Conservation (phyloP, 306 rosid species). For the Cucumis cinereus region DNA sequence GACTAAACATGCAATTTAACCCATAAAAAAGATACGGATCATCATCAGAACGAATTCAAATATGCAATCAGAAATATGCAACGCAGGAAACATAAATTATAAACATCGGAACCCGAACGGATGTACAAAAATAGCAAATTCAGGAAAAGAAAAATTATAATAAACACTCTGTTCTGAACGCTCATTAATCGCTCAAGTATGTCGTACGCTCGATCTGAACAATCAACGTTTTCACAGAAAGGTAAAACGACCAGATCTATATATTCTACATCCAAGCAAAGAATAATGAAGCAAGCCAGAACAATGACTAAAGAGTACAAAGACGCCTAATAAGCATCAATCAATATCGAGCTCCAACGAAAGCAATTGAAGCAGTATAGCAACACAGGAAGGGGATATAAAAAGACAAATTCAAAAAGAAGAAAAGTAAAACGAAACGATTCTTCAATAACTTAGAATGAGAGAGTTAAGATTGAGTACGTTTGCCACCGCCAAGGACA, state of each 20-base stretch:
- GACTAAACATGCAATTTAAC: not conserved
- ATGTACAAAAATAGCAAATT: not conserved
- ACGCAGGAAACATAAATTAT: not conserved
- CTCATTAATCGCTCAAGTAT: not conserved
- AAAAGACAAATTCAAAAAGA: not conserved
- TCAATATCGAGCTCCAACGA: not conserved
- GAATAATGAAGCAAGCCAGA: not conserved
- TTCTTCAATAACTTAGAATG: not conserved
- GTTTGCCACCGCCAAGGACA: conserved; percentile 79
- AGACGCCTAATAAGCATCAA: not conserved
- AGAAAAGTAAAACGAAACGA: not conserved
- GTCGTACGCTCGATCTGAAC: not conserved
- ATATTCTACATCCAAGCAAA: not conserved
- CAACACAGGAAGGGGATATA: not conserved
- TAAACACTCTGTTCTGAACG: not conserved
- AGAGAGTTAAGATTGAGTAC: conserved; percentile 24
- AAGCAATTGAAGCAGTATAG: not conserved
- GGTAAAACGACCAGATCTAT: not conserved
- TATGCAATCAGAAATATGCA: not conserved
- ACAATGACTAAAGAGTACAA: not conserved
- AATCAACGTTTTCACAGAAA: not conserved
- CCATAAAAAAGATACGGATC: not conserved
- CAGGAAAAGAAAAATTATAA: not conserved
- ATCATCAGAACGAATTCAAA: not conserved
- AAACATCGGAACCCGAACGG: no score